Base-by-base conservation (phyloP, 208 protist species). In the Crithidia bombi region DNA sequence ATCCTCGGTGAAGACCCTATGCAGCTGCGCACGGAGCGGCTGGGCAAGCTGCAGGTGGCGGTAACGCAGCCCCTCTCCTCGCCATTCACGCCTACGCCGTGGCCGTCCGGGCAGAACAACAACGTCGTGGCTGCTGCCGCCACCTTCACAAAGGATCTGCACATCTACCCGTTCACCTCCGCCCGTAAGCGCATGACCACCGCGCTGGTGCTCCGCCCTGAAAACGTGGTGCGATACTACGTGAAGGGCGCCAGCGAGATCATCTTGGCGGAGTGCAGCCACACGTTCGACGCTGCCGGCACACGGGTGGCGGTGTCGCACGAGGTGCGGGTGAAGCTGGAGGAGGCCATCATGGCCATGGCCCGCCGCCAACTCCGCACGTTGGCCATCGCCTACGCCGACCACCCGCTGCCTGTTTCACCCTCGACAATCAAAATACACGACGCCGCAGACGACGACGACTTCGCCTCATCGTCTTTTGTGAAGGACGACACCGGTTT, bases 131-230 rank as follows among this genome's bases (percentile, higher is more conserved):
- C 43, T 10, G 73, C 69, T 5, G 57, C 54, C 19, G 75, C 62
- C 26, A 75, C 44, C 41, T 59, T 64, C 28, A 65, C 57, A 5
- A 61, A 66, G 38, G 65, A 67, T n/a, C 61, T 81, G 23, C 81
- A 75, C 11, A 68, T 86, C 43, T 91, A 86, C 67, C 78, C 90
- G n/a, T 92, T 94, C 75, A 86, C 81, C 35, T 91, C 85, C n/a
- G 77, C 81, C 35, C 87, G 86, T 21, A 94, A 94, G 79, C 73
- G 79, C 56, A 94, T 92, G 86, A 86, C 83, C 12, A 91, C 82
- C 19, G 78, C 71, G 19, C 46, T 91, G 35, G 70, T 72, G 35
- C 62, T 91, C 2, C 55, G 72, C 6, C 28, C 55, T 14, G 80
- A 79, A 35, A 73, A 51, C 26, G 23, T 81, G n/a, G 63, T 91